These are phyloP conservation scores for Moesziomyces globuligerus DNA, from an alignment of 1,284 basidiomycete species.

Conservation along the genomic window DNA sequence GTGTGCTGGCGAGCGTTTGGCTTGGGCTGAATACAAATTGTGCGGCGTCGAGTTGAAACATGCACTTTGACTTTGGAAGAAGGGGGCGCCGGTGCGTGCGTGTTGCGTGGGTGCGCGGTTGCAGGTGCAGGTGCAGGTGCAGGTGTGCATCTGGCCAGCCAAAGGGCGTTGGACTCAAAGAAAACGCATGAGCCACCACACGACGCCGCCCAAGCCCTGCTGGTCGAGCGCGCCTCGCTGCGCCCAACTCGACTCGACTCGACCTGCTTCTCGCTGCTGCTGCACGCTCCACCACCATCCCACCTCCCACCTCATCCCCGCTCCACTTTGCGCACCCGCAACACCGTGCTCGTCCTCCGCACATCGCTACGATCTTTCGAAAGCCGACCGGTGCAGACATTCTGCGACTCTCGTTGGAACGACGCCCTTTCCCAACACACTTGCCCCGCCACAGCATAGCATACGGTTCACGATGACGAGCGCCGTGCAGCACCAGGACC, in stretches of 20 bases:
- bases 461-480: too few species aligned
- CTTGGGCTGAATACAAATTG: too few species aligned
- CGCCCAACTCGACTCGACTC: too few species aligned
- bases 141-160: conserved; percentile 1
- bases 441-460: background rate
- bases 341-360: too few species aligned
- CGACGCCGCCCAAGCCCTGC: background rate
- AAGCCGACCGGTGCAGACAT: too few species aligned
- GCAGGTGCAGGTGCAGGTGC: conserved; percentile 9
- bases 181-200: conserved; percentile 31
- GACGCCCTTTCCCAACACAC: background rate
- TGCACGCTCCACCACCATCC: conserved; percentile 7
- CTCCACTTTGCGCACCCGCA: background rate
- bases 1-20: background rate
- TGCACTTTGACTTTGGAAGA: background rate
- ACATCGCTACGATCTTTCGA: too few species aligned
- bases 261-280: too few species aligned
- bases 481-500: conserved; percentile 33
- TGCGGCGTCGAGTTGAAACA: conserved; percentile 2
- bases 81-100: background rate
- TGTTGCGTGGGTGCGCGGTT: conserved; percentile 6
- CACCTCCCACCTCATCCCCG: background rate
- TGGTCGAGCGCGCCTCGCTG: background rate
- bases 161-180: too few species aligned
- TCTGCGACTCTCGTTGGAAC: too few species aligned